Conservation (phyloP, 805 yeast species). For the Candida krabiensis region DNA sequence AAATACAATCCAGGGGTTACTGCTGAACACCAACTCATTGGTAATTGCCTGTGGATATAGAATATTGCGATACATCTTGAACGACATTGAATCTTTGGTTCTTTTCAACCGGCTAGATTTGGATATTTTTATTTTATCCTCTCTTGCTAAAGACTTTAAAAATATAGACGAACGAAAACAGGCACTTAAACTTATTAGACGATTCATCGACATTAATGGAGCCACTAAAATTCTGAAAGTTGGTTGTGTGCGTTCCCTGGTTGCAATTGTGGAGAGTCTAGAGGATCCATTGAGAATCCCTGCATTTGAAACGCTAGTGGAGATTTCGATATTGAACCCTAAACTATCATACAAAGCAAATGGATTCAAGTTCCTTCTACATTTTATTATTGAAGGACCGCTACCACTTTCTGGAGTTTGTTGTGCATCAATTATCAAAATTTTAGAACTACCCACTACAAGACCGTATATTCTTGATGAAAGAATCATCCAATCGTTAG, state of each 20-base stretch:
- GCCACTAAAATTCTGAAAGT: constrained; percentile 55
- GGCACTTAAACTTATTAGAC: constrained; percentile 69
- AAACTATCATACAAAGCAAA: constrained; percentile 42
- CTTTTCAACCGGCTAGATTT: constrained; percentile 53
- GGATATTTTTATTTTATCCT: constrained; percentile 61
- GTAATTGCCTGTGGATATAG: constrained; percentile 78
- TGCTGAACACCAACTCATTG: constrained; percentile 49
- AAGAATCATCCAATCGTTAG: constrained; percentile 57
- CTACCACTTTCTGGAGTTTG: constrained; percentile 43
- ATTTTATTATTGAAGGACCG: constrained; percentile 55
- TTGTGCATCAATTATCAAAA: constrained; percentile 47
- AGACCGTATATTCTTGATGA: constrained; percentile 58
- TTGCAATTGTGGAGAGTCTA: constrained; percentile 57
- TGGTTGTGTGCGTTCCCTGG: constrained; percentile 67
- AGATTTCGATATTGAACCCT: constrained; percentile 47
- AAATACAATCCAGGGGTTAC: constrained; percentile 53
- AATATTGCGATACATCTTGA: constrained; percentile 63
- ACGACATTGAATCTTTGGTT: constrained; percentile 53
- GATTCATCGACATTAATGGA: constrained; percentile 52
- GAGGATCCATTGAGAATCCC: constrained; percentile 51
- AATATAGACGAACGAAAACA: constrained; percentile 67
- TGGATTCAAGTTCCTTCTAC: constrained; percentile 45
- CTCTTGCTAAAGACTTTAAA: constrained; percentile 55
- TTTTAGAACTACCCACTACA: constrained; percentile 58
- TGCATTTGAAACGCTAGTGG: constrained; percentile 55